Evolutionary conservation across 257 asterid genomes (phyloP).

Genomic region (Primulina tabacum): DNA sequence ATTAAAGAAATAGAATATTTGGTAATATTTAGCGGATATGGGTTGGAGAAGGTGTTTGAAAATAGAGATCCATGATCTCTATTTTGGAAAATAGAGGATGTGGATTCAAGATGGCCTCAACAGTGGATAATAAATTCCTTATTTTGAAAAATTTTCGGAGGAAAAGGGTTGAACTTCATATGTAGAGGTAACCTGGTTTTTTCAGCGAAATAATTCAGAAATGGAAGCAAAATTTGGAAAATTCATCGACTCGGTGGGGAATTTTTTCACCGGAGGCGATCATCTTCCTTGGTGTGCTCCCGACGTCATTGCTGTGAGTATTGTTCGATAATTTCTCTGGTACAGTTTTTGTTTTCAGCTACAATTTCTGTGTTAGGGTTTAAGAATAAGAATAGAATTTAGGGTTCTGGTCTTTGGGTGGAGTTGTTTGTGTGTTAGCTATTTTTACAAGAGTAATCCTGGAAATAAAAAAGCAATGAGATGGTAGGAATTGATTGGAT

Average conservation of each 20-base stretch:
- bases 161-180: too few relatives aligned
- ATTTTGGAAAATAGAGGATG: too few relatives aligned
- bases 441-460: background rate
- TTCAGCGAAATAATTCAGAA: background rate
- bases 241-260: slow-evolving; percentile 62
- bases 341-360: background rate
- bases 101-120: too few relatives aligned
- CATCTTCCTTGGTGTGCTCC: slow-evolving; percentile 81
- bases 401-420: slow-evolving; percentile 8
- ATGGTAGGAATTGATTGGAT: slow-evolving; percentile 11
- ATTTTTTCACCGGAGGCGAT: slow-evolving; percentile 69
- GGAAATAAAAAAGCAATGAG: background rate
- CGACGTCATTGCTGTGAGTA: slow-evolving; percentile 18
- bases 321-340: background rate
- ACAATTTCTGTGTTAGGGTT: slow-evolving; percentile 21
- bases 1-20: too few relatives aligned
- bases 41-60: too few relatives aligned
- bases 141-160: too few relatives aligned
- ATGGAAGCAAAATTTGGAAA: slow-evolving; percentile 68
- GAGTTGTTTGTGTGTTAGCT: background rate
- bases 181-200: too few relatives aligned
- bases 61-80: too few relatives aligned
- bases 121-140: too few relatives aligned
- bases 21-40: too few relatives aligned
- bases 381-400: slow-evolving; percentile 2